phyloP scores from a whole-genome alignment of 768 basidiomycete species.

The Termitomyces sp. region DNA sequence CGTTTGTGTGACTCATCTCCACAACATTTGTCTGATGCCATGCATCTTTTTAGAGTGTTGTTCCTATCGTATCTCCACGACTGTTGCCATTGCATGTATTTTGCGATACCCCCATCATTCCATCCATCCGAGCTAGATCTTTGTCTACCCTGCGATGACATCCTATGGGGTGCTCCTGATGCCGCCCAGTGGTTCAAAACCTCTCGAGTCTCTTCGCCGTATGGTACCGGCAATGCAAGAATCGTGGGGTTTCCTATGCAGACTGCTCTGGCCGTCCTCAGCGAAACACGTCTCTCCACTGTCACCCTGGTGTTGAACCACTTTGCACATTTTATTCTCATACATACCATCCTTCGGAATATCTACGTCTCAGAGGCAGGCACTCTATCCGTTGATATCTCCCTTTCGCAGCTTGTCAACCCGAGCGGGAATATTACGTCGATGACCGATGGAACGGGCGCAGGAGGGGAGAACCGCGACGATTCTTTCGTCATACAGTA shows the following conservation, averaged over 20 bases:
- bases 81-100: conserved; percentile 52
- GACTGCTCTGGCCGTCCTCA: conserved; percentile 29
- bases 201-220: conserved; percentile 25
- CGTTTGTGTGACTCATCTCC: not conserved
- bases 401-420: not conserved
- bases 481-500: conserved; percentile 36
- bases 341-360: conserved; percentile 42
- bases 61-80: conserved; percentile 56
- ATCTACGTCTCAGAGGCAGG: conserved; percentile 26
- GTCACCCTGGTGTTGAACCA: conserved; percentile 31
- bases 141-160: conserved; percentile 54
- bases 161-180: conserved; percentile 46
- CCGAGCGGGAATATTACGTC: not conserved
- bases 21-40: conserved; percentile 1
- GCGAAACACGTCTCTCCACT: conserved; percentile 26
- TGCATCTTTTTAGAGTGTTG: conserved; percentile 32
- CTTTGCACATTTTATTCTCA: conserved; percentile 42
- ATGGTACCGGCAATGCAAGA: conserved; percentile 32
- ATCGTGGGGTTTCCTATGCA: conserved; percentile 37
- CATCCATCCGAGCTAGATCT: conserved; percentile 44
- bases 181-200: conserved; percentile 46
- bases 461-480: not conserved
- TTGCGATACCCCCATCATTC: conserved; percentile 45
- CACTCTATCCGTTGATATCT: conserved; percentile 6
- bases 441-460: not conserved